These are phyloP conservation scores for Eimeria tenella DNA, from an alignment of 169 alveolate species.

Conservation along the genomic window DNA sequence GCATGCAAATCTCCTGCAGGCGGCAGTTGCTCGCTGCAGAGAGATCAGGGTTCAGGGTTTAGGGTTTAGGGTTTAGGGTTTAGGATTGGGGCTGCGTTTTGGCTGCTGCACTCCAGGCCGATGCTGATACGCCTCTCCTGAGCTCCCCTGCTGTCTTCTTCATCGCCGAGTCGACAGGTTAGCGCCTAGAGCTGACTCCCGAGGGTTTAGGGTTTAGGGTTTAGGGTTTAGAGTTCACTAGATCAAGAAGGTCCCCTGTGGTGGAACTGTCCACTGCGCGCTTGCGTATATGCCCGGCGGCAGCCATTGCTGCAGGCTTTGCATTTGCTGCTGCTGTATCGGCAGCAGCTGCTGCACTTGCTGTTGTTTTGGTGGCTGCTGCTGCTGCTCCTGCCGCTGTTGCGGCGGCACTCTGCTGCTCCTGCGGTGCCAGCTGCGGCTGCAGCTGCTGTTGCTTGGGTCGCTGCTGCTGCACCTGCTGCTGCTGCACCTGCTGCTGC, in stretches of 20 bases:
- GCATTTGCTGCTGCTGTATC: not conserved
- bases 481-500: not conserved
- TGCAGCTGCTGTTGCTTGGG: not conserved
- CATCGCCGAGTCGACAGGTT: slow-evolving; percentile 35
- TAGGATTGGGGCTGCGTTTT: not conserved
- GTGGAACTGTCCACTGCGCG: too few relatives aligned
- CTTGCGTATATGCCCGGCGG: too few relatives aligned
- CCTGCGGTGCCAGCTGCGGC: not conserved
- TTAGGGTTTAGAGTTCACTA: slow-evolving; percentile 37
- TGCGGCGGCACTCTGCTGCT: not conserved
- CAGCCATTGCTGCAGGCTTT: not conserved
- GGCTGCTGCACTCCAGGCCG: slow-evolving; percentile 18
- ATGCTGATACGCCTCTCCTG: slow-evolving; percentile 24
- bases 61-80: not conserved
- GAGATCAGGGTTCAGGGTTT: not conserved
- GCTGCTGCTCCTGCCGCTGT: slow-evolving; percentile 16
- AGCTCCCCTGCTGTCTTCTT: slow-evolving; percentile 53
- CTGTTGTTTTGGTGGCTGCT: not conserved
- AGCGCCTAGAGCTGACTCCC: not conserved
- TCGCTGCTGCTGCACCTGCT: slow-evolving; percentile 22
- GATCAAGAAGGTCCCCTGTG: too few relatives aligned
- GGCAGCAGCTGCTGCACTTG: not conserved
- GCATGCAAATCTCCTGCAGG: not conserved
- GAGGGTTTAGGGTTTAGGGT: slow-evolving; percentile 55
- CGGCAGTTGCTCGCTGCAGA: not conserved